phyloP scores from a whole-genome alignment of 2,329 filamentous ascomycete genomes.

The Colletotrichum sp. region DNA sequence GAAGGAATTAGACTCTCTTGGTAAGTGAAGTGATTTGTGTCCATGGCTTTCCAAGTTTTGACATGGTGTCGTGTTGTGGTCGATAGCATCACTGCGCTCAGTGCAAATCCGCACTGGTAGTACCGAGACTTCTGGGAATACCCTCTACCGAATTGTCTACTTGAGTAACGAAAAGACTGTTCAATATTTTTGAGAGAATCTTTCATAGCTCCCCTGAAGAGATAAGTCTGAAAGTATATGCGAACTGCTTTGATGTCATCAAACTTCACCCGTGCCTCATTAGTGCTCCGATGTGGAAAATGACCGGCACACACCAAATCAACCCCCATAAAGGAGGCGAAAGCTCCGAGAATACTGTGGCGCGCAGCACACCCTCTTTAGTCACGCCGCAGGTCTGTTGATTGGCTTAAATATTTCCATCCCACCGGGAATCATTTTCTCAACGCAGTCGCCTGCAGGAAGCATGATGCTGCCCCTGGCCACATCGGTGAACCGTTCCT shows the following conservation, averaged over 20 bases:
- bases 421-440: not conserved
- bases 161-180: too few species aligned
- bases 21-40: not conserved
- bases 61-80: not conserved
- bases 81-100: not conserved
- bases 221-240: not conserved
- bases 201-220: not conserved
- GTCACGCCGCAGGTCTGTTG: not conserved
- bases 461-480: not conserved
- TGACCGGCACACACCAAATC: not conserved
- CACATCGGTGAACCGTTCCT: not conserved
- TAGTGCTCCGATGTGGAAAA: not conserved
- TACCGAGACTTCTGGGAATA: fast-evolving
- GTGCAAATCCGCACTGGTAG: not conserved
- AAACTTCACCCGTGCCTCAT: not conserved
- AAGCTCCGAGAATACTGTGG: not conserved
- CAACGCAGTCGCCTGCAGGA: not conserved
- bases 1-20: not conserved
- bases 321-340: not conserved
- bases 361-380: not conserved
- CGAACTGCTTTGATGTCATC: not conserved
- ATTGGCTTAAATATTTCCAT: not conserved
- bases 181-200: too few species aligned
- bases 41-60: not conserved
- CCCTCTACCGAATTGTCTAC: too few species aligned